Conservation (phyloP, 164 flowering plant genomes). For the Tetracentron sinense region DNA sequence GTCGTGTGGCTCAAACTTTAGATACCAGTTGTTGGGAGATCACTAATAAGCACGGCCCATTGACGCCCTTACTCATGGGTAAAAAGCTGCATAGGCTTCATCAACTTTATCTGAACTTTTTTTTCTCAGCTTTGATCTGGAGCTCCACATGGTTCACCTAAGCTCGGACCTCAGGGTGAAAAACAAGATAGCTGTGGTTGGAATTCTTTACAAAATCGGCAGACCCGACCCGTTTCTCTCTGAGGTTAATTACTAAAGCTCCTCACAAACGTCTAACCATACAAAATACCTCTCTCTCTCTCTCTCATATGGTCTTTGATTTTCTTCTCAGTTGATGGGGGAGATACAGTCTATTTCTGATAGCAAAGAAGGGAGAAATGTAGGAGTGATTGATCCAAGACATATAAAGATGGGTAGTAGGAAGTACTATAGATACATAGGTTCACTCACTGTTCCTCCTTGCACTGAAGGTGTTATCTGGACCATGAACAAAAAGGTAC, state of each 20-base stretch:
- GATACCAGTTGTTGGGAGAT: too few species aligned
- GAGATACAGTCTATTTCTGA: conserved; percentile 16
- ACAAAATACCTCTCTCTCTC: background rate
- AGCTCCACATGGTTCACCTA: conserved; percentile 42
- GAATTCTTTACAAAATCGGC: conserved; percentile 37
- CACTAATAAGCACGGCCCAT: too few species aligned
- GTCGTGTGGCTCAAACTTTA: too few species aligned
- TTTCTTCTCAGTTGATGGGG: conserved; percentile 22
- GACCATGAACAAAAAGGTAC: conserved; percentile 37
- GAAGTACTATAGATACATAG: conserved; percentile 38
- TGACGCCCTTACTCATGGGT: too few species aligned
- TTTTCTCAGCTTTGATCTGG: conserved; percentile 34
- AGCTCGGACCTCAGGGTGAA: conserved; percentile 10
- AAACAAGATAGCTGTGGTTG: conserved; percentile 34
- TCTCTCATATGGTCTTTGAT: background rate
- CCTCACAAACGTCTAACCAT: too few species aligned
- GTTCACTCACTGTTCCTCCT: conserved; percentile 47
- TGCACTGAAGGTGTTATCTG: conserved; percentile 52
- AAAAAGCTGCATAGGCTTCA: too few species aligned
- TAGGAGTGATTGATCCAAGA: conserved; percentile 39
- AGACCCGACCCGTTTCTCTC: conserved; percentile 34
- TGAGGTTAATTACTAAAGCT: too few species aligned
- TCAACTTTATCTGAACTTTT: background rate
- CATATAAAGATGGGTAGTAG: conserved; percentile 27
- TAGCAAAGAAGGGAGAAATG: conserved; percentile 5